Conservation (phyloP, 2,329 filamentous ascomycete species). For the Pyrenochaeta sp. region DNA sequence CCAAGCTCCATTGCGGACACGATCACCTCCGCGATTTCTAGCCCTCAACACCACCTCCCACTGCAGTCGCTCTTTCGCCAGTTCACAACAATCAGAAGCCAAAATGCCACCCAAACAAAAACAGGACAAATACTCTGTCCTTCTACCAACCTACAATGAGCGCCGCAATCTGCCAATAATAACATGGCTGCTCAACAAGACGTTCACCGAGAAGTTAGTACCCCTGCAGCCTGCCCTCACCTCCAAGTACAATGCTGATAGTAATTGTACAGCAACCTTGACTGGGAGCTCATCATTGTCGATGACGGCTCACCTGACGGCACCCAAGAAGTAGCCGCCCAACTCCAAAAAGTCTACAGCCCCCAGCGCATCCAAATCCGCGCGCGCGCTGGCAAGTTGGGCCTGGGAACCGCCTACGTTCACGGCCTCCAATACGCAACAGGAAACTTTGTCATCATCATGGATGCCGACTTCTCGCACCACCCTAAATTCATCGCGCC, state of each 20-base stretch:
- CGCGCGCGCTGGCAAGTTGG: constrained; percentile 91
- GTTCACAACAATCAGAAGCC: constrained; percentile 21
- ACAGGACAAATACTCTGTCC: constrained; percentile 91
- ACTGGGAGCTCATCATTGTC: constrained; percentile 98
- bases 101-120: constrained; percentile 45
- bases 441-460: constrained; percentile 98
- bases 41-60: constrained; percentile 14
- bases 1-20: constrained; percentile 32
- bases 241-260: constrained; percentile 13
- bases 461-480: constrained; percentile 99
- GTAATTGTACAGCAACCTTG: constrained; percentile 72
- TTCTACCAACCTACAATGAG: constrained; percentile 98
- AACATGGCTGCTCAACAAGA: constrained; percentile 90
- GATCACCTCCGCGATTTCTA: constrained; percentile 31
- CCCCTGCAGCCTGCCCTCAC: neutral
- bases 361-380: constrained; percentile 81
- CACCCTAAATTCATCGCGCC: constrained; percentile 98
- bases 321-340: constrained; percentile 87
- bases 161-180: constrained; percentile 96
- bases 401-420: constrained; percentile 95
- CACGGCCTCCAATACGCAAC: constrained; percentile 89
- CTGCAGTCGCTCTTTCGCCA: constrained; percentile 41
- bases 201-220: constrained; percentile 84
- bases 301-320: constrained; percentile 98
- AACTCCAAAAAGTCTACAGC: constrained; percentile 86